These are phyloP conservation scores for Neospermospora avenae DNA, from an alignment of 2,329 filamentous ascomycete genomes.

Conservation along the genomic window DNA sequence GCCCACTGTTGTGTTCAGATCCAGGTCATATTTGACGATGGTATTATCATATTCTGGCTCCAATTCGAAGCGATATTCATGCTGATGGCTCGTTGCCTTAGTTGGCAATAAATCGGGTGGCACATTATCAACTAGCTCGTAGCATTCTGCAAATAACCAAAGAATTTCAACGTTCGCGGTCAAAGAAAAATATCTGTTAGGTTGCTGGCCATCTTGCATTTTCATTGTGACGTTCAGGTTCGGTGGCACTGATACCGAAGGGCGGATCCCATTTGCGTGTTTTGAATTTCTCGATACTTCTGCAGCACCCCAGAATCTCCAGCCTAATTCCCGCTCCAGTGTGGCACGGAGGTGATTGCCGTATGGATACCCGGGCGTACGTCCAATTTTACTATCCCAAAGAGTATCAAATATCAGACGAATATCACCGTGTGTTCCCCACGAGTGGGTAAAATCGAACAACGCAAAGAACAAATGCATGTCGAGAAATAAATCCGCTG, in stretches of 20 bases:
- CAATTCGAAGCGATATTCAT: background rate
- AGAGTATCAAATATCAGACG: background rate
- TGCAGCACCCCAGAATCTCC: background rate
- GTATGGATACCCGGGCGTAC: too few relatives aligned
- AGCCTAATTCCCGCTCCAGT: background rate
- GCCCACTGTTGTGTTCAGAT: background rate
- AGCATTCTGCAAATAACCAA: background rate
- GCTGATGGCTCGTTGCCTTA: background rate
- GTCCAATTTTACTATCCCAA: background rate
- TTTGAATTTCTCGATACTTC: background rate
- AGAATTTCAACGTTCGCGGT: background rate
- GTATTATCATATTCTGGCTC: background rate
- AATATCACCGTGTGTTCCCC: background rate
- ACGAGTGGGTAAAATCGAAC: background rate
- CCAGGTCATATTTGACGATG: background rate
- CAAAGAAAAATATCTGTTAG: background rate
- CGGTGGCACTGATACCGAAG: too few relatives aligned
- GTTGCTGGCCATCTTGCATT: background rate
- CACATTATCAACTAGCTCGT: background rate
- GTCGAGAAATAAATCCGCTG: background rate
- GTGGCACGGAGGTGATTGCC: background rate
- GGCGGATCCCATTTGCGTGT: too few relatives aligned
- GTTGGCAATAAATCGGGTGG: background rate
- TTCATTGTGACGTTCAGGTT: background rate
- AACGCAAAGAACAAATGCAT: background rate